Base-by-base conservation (phyloP, 78 protist genomes). In the Isochrysis galbana region DNA sequence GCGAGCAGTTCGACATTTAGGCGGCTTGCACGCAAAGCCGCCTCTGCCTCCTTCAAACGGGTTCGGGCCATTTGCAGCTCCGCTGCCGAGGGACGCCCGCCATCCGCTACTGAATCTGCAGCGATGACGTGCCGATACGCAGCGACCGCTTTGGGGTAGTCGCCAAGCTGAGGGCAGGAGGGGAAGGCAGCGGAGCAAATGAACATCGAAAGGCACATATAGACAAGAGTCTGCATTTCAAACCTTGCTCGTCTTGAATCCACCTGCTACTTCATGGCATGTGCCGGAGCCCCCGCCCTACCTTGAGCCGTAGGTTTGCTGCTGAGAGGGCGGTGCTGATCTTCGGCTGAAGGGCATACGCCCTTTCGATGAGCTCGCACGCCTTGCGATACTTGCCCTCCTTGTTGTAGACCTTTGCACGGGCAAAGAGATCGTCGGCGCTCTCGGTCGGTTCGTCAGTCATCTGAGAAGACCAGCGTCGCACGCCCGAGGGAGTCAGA, bases 251-350 rank as follows among this genome's bases (percentile, higher is more conserved):
- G n/a, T n/a, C n/a, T n/a, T n/a, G n/a, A n/a, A n/a, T n/a, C n/a
- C n/a, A n/a, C n/a, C n/a, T n/a, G n/a, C n/a, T n/a, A n/a, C n/a
- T n/a, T n/a, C n/a, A n/a, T n/a, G n/a, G n/a, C n/a, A n/a, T n/a
- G n/a, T n/a, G n/a, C n/a, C n/a, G n/a, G n/a, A n/a, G n/a, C n/a
- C n/a, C n/a, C n/a, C n/a, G n/a, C n/a, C n/a, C n/a, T 51, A 51
- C 29, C 74, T 61, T 77, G n/a, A 77, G 26, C 34, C 84, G 84
- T 29, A 77, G 26, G 46, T 77, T 77, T 17, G 84, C 84, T 4
- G 84, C 84, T 32, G 84, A 77, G 46, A 77, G 42, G 34, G 84
- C 84, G 34, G 47, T 77, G n/a, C 48, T 39, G 84, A 77, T 39
- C 84, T 77, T 77, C 17, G 84, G 84, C 47, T 77, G 47, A 26